Evolutionary conservation across 2,329 filamentous ascomycete genomes (phyloP), one percentile per base, ranked within the genome.

Genomic region (Curvularia spicifera): DNA sequence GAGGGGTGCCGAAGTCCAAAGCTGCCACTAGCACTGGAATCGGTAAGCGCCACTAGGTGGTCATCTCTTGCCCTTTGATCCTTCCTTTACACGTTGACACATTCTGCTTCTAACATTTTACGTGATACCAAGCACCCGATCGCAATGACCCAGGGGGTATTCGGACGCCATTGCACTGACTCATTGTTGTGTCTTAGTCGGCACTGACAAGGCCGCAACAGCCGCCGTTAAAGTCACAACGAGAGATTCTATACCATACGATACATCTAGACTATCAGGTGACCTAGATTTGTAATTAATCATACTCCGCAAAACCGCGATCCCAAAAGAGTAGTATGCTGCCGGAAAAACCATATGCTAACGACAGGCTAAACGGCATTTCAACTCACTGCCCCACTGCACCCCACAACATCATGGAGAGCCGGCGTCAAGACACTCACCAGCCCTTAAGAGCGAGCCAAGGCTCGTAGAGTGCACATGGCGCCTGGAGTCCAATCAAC

Each of bases 341-440:
- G 44, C 63, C 68, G 70, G 71, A 50, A 64, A 65, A 67, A 37
- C 68, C 47, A 29, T 43, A 46, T 54, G 53, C 37, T 54, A n/a
- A 56, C 59, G 39, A 62, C 68, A 72, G 71, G 66, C 69, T 76
- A 75, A 74, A 71, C 64, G 60, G 65, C 60, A 72, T 47, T 61
- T 61, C 51, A 51, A 53, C 47, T 43, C 47, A 56, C 26, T 48
- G 67, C 61, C 63, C 62, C 65, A 66, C 62, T 61, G 59, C 65
- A 71, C 71, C 68, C 72, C 71, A 63, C 69, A 73, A 65, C 40
- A 51, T 54, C 63, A 64, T 54, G 52, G 51, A 63, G 51, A 64
- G 45, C 51, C 49, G 55, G 52, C 60, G 62, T 63, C 50, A 64
- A 60, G 51, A 53, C 46, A 59, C 61, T 33, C 65, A 72, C 67